Conservation (phyloP, 2,329 filamentous ascomycete species). For the Pyrenophora teres region DNA sequence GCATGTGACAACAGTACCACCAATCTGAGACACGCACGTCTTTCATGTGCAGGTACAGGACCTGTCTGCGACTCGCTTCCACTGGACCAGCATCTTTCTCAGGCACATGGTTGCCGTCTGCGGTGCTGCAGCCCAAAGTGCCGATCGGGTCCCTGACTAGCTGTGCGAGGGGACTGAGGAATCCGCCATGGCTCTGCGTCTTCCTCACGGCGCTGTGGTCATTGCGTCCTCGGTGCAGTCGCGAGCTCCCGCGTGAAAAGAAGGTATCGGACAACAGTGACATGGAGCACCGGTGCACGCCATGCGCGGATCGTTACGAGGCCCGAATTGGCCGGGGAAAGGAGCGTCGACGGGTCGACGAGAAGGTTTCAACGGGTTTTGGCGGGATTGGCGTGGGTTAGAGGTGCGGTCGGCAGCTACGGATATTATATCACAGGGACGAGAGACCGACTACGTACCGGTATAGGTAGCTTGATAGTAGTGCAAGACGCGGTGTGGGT, state of each 20-base stretch:
- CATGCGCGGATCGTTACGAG: slow-evolving; percentile 36
- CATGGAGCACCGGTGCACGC: slow-evolving; percentile 39
- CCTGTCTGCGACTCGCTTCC: slow-evolving; percentile 55
- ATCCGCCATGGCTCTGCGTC: slow-evolving; percentile 38
- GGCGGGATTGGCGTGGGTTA: background rate
- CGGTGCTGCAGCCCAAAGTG: slow-evolving; percentile 19
- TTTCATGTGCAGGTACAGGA: slow-evolving; percentile 67
- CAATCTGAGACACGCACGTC: slow-evolving; percentile 57
- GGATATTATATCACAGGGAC: background rate
- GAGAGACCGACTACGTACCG: background rate
- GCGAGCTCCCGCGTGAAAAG: slow-evolving; percentile 37
- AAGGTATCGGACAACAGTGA: slow-evolving; percentile 45
- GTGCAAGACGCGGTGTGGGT: slow-evolving; percentile 19
- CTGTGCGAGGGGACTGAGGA: slow-evolving; percentile 44
- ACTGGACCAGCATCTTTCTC: slow-evolving; percentile 8
- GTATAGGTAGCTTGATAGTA: slow-evolving; percentile 8
- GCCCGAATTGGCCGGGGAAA: slow-evolving; percentile 21
- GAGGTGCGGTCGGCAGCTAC: slow-evolving; percentile 1
- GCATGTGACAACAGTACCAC: slow-evolving; percentile 31
- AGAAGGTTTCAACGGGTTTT: background rate
- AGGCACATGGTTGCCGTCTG: slow-evolving; percentile 24
- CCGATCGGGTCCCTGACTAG: slow-evolving; percentile 44
- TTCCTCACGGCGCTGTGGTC: slow-evolving; percentile 20
- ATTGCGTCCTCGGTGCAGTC: slow-evolving; percentile 30
- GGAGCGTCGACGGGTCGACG: slow-evolving; percentile 5